Conservation (phyloP, 2,329 filamentous ascomycete genomes). For the Fusarium veterinarium region DNA sequence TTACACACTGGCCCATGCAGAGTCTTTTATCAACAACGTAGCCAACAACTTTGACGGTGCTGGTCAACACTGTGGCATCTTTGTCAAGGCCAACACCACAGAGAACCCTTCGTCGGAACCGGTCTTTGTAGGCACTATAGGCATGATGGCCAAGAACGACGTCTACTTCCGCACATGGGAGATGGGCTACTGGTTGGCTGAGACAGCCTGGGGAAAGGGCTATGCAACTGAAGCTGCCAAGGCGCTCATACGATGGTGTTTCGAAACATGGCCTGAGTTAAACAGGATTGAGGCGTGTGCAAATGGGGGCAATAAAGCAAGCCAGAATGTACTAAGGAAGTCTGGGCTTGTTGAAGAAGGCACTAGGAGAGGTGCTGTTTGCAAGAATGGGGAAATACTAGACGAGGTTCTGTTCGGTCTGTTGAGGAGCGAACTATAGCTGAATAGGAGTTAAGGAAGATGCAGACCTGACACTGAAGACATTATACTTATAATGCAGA, state of each 20-base stretch:
- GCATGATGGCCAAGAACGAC: constrained; percentile 52
- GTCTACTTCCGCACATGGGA: constrained; percentile 58
- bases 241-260: constrained; percentile 57
- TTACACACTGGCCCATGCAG: constrained; percentile 56
- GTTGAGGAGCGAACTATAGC: constrained; percentile 50
- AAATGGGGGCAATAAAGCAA: constrained; percentile 55
- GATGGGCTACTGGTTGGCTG: constrained; percentile 62
- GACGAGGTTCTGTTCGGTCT: constrained; percentile 55
- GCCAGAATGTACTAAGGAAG: constrained; percentile 56
- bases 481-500: background rate
- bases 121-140: constrained; percentile 55
- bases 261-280: constrained; percentile 55
- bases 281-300: constrained; percentile 56
- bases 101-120: constrained; percentile 43
- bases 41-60: constrained; percentile 29
- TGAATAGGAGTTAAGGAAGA: background rate
- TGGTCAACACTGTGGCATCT: constrained; percentile 52
- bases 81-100: constrained; percentile 42
- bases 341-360: constrained; percentile 60
- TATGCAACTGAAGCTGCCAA: constrained; percentile 55
- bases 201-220: constrained; percentile 58
- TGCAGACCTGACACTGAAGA: background rate
- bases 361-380: constrained; percentile 52
- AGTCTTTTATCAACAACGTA: constrained; percentile 50
- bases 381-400: constrained; percentile 55